These are phyloP conservation scores for Bruguiera gymnorhiza DNA, from an alignment of 345 rosid genomes.

Conservation along the genomic window DNA sequence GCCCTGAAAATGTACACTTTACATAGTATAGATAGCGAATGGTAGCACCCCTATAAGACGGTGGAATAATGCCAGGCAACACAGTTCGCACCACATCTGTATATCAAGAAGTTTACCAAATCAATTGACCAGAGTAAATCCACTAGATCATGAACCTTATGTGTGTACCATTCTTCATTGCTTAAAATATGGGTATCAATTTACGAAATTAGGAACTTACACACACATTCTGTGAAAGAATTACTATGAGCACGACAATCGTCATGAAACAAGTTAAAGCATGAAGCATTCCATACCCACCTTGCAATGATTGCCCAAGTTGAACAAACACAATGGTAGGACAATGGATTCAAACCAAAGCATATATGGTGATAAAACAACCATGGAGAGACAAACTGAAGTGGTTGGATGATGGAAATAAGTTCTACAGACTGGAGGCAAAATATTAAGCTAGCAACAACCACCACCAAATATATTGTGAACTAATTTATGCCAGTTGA, in stretches of 20 bases:
- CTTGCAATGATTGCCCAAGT: background rate
- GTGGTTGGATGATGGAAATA: background rate
- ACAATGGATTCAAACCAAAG: too few species aligned
- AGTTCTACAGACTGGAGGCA: background rate
- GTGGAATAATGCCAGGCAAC: conserved; percentile 76
- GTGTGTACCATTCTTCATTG: background rate
- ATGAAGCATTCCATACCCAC: background rate
- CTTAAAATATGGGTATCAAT: background rate
- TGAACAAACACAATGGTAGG: background rate
- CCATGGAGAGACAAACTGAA: background rate
- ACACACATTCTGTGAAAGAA: background rate
- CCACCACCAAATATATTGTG: background rate
- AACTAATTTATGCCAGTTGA: background rate
- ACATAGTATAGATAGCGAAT: conserved; percentile 83
- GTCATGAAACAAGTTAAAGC: background rate
- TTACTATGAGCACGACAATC: background rate
- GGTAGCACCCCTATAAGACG: conserved; percentile 82
- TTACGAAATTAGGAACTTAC: background rate
- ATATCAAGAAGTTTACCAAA: conserved; percentile 12
- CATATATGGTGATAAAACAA: background rate
- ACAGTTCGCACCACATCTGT: conserved; percentile 69
- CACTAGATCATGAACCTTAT: background rate
- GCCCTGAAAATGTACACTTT: conserved; percentile 53
- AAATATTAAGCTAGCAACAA: background rate
- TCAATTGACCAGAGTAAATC: background rate